Base-by-base conservation (phyloP, 2,329 filamentous ascomycete genomes). In the Hypoxylon sp. region DNA sequence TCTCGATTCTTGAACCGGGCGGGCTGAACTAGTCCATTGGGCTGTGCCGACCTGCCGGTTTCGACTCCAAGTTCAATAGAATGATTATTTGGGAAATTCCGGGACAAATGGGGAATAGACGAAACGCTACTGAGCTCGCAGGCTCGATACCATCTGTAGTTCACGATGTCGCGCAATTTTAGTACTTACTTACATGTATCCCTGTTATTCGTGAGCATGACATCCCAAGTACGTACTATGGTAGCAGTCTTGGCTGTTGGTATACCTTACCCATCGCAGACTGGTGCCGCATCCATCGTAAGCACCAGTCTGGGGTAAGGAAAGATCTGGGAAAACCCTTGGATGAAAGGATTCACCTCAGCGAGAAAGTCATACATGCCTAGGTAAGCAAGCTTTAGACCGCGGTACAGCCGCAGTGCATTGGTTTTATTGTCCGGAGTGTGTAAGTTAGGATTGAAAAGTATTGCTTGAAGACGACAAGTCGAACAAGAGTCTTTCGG, bases 301-400 rank as follows among this genome's bases (percentile, higher is more conserved):
- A 70, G 68, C 68, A 70, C 68, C 68, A 70, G 68, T 70, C 68
- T 67, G 68, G 68, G 68, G 68, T 69, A 70, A 67, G 66, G 50
- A 69, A 69, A 65, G 68, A 70, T 70, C 68, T 70, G 61, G 63
- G 39, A 47, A 23, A 59, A 54, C 47, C 53, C 54, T 58, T 51
- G 54, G 53, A 50, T 63, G 52, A 51, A 57, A 65, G 68, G 66
- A 70, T 67, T 63, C 65, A 30, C 37, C 32, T 45, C 41, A 61
- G 46, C 53, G 30, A 27, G 14, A 46, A 46, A 37, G 43, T 37
- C 41, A 56, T 37, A 56, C 53, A 47, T 56, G 47, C 27, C 41
- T 46, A 56, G 41, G 53, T 56, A 47, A 56, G 43, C 53, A 25
- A 16, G 46, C n/a, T 16, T 19, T 8, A 48, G 43, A 43, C 56